Evolutionary conservation across 2,329 filamentous ascomycete genomes (phyloP).

Genomic region (Leptographium radiaticola): DNA sequence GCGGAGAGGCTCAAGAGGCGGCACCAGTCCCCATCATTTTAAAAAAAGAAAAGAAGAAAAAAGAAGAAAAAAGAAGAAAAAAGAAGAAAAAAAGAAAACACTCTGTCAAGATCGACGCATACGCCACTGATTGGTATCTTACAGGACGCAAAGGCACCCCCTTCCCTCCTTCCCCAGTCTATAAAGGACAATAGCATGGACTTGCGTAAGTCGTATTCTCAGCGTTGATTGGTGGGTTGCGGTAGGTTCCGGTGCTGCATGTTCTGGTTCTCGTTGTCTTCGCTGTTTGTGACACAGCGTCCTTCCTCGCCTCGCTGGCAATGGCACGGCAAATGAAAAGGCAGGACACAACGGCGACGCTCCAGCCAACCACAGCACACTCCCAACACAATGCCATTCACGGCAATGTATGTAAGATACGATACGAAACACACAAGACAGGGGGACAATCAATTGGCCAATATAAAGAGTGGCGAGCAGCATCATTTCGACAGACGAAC

Average conservation of each 20-base stretch:
- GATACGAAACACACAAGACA: background rate
- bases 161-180: too few relatives aligned
- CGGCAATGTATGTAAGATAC: background rate
- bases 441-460: background rate
- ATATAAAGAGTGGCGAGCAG: background rate
- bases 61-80: too few relatives aligned
- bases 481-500: background rate
- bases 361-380: background rate
- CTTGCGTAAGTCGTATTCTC: too few relatives aligned
- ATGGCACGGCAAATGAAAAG: background rate
- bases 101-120: too few relatives aligned
- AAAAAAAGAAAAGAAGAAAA: too few relatives aligned
- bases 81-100: too few relatives aligned
- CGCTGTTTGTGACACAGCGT: background rate
- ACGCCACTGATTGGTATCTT: too few relatives aligned
- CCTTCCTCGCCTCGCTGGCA: background rate
- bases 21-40: too few relatives aligned
- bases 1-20: too few relatives aligned
- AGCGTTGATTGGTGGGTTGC: background rate
- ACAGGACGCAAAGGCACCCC: too few relatives aligned
- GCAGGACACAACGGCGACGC: background rate
- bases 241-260: background rate
- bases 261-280: background rate
- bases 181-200: too few relatives aligned
- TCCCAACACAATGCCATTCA: background rate